phyloP scores from a whole-genome alignment of 192 early-diverging fungal genomes.

The Powellomyces hirtus region DNA sequence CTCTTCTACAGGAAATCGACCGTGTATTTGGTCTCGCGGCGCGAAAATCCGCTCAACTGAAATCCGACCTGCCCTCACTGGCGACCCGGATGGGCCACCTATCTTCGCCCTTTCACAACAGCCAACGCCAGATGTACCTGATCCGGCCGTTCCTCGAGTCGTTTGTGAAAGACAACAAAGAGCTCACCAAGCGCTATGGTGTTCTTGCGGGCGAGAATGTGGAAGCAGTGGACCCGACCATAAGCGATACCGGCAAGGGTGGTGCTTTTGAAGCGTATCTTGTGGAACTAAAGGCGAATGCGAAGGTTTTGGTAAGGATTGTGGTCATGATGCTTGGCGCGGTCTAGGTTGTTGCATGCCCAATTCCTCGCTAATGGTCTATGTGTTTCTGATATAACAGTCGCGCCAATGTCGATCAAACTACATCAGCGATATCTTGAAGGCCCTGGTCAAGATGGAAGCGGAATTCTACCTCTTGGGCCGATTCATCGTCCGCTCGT shows the following conservation, averaged over 20 bases:
- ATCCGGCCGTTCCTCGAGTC: slow-evolving; percentile 10
- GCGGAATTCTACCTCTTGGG: slow-evolving; percentile 9
- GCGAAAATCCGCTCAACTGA: neutral
- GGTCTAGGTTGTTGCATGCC: neutral
- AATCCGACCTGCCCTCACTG: neutral
- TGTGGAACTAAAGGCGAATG: neutral
- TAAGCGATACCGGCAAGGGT: neutral
- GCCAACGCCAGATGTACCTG: neutral
- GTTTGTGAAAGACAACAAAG: neutral
- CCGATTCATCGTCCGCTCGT: neutral
- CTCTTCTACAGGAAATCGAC: slow-evolving; percentile 7
- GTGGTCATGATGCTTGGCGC: no score
- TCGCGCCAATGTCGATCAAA: neutral
- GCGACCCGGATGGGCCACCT: neutral
- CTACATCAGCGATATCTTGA: neutral
- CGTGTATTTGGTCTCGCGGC: slow-evolving; percentile 1
- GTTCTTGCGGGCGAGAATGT: neutral
- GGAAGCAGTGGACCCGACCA: neutral
- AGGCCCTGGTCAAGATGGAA: slow-evolving; percentile 14
- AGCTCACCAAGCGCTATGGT: neutral
- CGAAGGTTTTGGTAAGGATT: neutral
- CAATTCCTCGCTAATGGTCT: neutral
- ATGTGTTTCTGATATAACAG: no score
- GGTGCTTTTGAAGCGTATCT: slow-evolving; percentile 4
- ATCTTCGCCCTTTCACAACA: slow-evolving; percentile 7